Conservation (phyloP, 2,329 filamentous ascomycete species). For the Aspergillus niger region DNA sequence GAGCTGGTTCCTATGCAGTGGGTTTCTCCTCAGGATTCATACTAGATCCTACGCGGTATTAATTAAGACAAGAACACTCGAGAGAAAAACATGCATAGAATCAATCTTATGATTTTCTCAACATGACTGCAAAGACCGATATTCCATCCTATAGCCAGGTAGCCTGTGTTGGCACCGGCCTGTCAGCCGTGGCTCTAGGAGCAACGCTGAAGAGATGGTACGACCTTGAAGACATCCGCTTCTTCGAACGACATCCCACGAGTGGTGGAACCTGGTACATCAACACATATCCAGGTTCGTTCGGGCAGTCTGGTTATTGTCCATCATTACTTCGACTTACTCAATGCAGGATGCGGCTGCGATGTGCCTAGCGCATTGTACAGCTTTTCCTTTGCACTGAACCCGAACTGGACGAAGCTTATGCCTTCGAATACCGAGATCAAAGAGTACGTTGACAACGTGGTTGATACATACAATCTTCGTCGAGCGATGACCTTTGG, state of each 20-base stretch:
- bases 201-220: slow-evolving; percentile 60
- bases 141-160: slow-evolving; percentile 28
- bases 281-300: slow-evolving; percentile 58
- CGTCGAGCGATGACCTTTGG: slow-evolving; percentile 23
- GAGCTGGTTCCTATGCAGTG: too few relatives aligned
- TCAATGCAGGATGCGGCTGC: slow-evolving; percentile 47
- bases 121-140: neutral
- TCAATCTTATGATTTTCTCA: too few relatives aligned
- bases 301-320: neutral
- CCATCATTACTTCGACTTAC: slow-evolving; percentile 11
- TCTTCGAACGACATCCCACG: slow-evolving; percentile 60
- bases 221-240: slow-evolving; percentile 57
- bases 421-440: slow-evolving; percentile 54
- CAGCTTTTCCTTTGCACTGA: slow-evolving; percentile 57
- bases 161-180: slow-evolving; percentile 57
- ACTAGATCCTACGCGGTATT: too few relatives aligned
- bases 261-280: slow-evolving; percentile 65
- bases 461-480: slow-evolving; percentile 52
- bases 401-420: slow-evolving; percentile 53
- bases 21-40: too few relatives aligned
- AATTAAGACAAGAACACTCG: too few relatives aligned
- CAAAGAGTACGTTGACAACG: slow-evolving; percentile 52
- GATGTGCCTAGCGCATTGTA: slow-evolving; percentile 58
- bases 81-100: too few relatives aligned
- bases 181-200: slow-evolving; percentile 62